Evolutionary conservation across 176 grass and related monocot species (phyloP).

Genomic region (Microstegium vimineum): DNA sequence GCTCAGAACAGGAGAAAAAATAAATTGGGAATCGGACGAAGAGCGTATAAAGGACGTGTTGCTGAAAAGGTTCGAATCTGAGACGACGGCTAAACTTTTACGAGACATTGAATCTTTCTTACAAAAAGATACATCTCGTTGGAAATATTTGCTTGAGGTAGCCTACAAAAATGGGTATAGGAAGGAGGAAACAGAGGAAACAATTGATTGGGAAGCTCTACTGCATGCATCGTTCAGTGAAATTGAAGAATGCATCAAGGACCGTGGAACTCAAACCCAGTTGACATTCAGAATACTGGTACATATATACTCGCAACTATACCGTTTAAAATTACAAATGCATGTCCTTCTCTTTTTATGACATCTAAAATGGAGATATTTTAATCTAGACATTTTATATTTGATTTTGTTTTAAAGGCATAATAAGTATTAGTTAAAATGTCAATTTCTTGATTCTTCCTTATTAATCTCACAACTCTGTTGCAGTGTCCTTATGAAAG

Average conservation of each 20-base stretch:
- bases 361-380: background rate
- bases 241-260: background rate
- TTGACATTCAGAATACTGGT: constrained; percentile 4
- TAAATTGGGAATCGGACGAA: background rate
- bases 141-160: background rate
- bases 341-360: background rate
- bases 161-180: background rate
- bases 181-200: background rate
- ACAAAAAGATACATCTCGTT: background rate
- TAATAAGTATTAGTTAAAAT: background rate
- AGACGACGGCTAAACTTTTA: no score
- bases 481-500: background rate
- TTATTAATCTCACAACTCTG: background rate
- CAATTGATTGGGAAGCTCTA: background rate
- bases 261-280: background rate
- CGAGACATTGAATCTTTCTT: background rate
- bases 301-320: background rate
- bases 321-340: background rate
- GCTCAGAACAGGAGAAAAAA: background rate
- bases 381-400: background rate
- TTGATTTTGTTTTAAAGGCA: background rate
- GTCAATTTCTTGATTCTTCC: background rate
- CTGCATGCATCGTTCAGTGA: background rate
- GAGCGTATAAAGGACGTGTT: background rate
- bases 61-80: background rate